Evolutionary conservation across 768 basidiomycete species (phyloP).

Genomic region (Russula vinacea): DNA sequence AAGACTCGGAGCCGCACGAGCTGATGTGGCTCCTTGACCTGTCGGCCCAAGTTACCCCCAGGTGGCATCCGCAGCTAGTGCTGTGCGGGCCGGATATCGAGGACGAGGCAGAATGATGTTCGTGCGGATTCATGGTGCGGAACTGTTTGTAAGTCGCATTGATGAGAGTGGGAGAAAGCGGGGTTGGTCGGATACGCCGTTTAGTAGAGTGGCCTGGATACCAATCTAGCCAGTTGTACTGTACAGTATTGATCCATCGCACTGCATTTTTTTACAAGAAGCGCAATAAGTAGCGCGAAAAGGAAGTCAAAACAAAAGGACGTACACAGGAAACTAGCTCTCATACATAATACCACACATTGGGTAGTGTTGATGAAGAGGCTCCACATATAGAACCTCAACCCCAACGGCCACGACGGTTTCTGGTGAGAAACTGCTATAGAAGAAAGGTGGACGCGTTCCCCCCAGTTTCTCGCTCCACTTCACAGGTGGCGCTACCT

Average conservation of each 20-base stretch:
- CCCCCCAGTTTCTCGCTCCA: conserved; percentile 30
- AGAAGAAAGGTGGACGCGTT: conserved; percentile 59
- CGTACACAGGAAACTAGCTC: no score
- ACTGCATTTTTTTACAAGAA: no score
- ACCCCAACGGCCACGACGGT: no score
- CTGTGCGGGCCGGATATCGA: conserved; percentile 36
- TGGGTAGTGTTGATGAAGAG: no score
- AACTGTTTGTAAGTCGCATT: conserved; percentile 54
- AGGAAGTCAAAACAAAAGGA: no score
- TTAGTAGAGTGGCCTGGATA: conserved; percentile 49
- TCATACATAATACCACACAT: no score
- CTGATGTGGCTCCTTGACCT: conserved; percentile 28
- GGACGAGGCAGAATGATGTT: conserved; percentile 40
- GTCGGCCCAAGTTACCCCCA: neutral
- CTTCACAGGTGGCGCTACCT: conserved; percentile 44
- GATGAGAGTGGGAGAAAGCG: conserved; percentile 31
- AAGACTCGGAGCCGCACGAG: neutral
- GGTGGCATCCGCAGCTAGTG: conserved; percentile 36
- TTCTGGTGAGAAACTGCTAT: no score
- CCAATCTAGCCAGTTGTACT: neutral
- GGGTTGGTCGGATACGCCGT: conserved; percentile 45
- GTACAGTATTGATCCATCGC: neutral
- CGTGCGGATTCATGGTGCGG: conserved; percentile 35
- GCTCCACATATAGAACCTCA: no score
- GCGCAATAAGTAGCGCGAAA: no score